Evolutionary conservation across 768 basidiomycete species (phyloP), one percentile per base, ranked within the genome.

Genomic region (Tubosaeta sp.): DNA sequence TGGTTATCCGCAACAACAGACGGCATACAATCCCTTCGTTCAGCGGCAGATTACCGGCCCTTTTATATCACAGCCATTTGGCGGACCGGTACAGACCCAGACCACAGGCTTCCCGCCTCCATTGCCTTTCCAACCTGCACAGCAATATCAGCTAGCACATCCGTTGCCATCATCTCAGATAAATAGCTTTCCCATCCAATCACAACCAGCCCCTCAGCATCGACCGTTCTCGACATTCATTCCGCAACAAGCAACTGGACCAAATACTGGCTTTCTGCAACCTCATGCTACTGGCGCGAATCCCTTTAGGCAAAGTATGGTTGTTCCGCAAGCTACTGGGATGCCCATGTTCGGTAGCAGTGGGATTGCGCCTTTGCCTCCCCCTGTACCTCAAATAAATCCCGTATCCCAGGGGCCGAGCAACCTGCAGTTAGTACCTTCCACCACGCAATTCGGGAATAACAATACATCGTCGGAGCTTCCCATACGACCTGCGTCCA

Each of bases 231-330:
- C 80, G 8, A 63, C 80, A 0, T 83, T 81, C 63, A 50, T 86
- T 29, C 79, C 78, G 52, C 73, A 78, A 22, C 84, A 86, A 65
- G 56, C 69, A 27, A 59, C 39, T 59, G 72, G 59, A 50, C 82
- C 85, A 50, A 50, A 65, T 50, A 65, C 71, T 12, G 67, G 72
- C 19, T 78, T 84, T 71, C 54, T 82, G 43, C 83, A 83, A 43
- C 74, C 76, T 26, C 76, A 76, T 41, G 49, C 62, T 26, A 88
- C 85, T 9, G 86, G 84, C 17, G 71, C 75, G 39, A 94, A 93
- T 68, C 91, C 91, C 9, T 95, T 95, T 76, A 76, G 92, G 32
- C 90, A 91, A 67, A 88, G 81, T 59, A 79, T 85, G 77, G 67
- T 91, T 55, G 51, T 84, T 25, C 79, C 85, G 11, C 84, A 86